Evolutionary conservation across 768 basidiomycete genomes (phyloP).

Genomic region (Phylloporus arenicola): DNA sequence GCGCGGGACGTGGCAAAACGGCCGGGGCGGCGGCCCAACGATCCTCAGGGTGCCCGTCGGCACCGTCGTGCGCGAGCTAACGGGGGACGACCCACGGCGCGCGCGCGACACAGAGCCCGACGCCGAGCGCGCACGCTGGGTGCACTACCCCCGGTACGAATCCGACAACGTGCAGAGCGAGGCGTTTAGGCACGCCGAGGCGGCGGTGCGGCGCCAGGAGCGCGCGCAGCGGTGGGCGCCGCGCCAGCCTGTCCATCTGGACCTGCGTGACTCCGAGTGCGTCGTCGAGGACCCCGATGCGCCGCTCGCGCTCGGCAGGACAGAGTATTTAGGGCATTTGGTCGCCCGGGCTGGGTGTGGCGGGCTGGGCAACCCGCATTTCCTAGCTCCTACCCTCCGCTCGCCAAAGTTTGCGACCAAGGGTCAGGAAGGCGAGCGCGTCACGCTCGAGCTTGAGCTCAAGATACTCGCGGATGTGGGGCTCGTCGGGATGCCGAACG

Average conservation of each 20-base stretch:
- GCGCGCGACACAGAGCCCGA: slow-evolving; percentile 63
- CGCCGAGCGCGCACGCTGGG: slow-evolving; percentile 44
- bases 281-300: slow-evolving; percentile 35
- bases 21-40: slow-evolving; percentile 64
- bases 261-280: slow-evolving; percentile 52
- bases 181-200: slow-evolving; percentile 69
- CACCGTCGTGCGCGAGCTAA: slow-evolving; percentile 78
- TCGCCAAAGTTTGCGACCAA: slow-evolving; percentile 85
- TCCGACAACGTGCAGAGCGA: slow-evolving; percentile 61
- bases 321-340: slow-evolving; percentile 54
- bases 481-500: slow-evolving; percentile 93
- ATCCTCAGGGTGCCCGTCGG: slow-evolving; percentile 84
- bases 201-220: slow-evolving; percentile 53
- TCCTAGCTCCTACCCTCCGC: slow-evolving; percentile 59
- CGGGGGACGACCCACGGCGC: slow-evolving; percentile 59
- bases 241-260: slow-evolving; percentile 50
- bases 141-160: slow-evolving; percentile 69
- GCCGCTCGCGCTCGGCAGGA: slow-evolving; percentile 56
- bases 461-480: slow-evolving; percentile 95
- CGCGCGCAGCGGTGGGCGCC: slow-evolving; percentile 49
- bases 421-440: slow-evolving; percentile 63
- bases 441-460: slow-evolving; percentile 85
- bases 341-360: slow-evolving; percentile 74
- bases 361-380: slow-evolving; percentile 88
- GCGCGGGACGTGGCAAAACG: slow-evolving; percentile 84